Evolutionary conservation across 345 rosid genomes (phyloP).

Genomic region (Populus ilicifolia): DNA sequence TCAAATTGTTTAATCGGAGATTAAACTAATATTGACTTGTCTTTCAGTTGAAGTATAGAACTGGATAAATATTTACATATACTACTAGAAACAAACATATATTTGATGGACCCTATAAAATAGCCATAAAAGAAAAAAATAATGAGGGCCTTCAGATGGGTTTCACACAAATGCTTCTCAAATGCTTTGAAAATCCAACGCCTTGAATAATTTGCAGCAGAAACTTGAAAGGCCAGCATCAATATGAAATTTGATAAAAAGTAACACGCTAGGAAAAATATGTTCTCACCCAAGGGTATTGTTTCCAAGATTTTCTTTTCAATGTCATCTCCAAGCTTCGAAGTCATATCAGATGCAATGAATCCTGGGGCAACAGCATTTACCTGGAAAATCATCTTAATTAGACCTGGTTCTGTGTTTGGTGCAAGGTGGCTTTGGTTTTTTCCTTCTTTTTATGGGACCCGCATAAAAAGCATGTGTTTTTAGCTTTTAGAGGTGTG

Average conservation of each 20-base stretch:
- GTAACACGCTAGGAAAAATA: not conserved
- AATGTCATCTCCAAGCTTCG: slow-evolving; percentile 83
- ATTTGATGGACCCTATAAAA: not conserved
- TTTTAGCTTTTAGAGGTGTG: too few species aligned
- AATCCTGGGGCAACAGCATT: slow-evolving; percentile 93
- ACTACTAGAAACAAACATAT: not conserved
- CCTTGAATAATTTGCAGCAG: not conserved
- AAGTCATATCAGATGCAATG: slow-evolving; percentile 63
- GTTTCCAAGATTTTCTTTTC: slow-evolving; percentile 86
- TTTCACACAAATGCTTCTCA: not conserved
- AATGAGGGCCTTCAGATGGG: not conserved
- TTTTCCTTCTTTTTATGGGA: too few species aligned
- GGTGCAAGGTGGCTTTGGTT: too few species aligned
- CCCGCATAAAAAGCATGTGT: too few species aligned
- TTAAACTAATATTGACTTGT: not conserved
- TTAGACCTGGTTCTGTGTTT: slow-evolving; percentile 2
- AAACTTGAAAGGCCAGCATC: not conserved
- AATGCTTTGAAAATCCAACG: not conserved
- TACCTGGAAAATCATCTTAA: slow-evolving; percentile 43
- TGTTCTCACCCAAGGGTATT: slow-evolving; percentile 73
- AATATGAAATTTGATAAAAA: not conserved
- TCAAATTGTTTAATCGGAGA: not conserved
- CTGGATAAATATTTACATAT: not conserved
- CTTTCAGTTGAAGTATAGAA: not conserved
- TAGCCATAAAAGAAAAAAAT: not conserved